Conservation (phyloP, 2,329 filamentous ascomycete genomes). For the Cytospora leucostoma region DNA sequence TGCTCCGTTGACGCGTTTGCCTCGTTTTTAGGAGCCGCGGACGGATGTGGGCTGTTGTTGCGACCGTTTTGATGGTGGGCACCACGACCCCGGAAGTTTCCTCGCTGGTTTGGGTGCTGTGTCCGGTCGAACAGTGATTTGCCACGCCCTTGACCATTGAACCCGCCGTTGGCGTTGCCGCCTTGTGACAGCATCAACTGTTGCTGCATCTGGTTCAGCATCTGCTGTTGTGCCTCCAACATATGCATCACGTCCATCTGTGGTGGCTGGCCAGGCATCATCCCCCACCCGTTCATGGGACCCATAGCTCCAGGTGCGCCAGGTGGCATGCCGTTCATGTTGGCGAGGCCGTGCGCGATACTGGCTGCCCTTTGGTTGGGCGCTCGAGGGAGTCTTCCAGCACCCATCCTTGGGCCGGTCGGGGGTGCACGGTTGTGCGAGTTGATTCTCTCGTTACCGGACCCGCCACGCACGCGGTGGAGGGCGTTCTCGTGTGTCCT, state of each 20-base stretch:
- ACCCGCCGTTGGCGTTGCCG: slow-evolving; percentile 44
- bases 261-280: slow-evolving; percentile 49
- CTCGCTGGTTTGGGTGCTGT: slow-evolving; percentile 54
- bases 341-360: slow-evolving; percentile 53
- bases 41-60: slow-evolving; percentile 33
- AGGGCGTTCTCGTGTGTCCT: slow-evolving; percentile 73
- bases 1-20: slow-evolving; percentile 40
- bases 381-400: slow-evolving; percentile 49
- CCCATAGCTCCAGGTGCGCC: slow-evolving; percentile 42
- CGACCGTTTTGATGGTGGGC: slow-evolving; percentile 46
- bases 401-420: slow-evolving; percentile 66
- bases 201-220: slow-evolving; percentile 76
- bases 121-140: slow-evolving; percentile 76
- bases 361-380: slow-evolving; percentile 53
- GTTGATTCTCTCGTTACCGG: slow-evolving; percentile 78
- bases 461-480: slow-evolving; percentile 74
- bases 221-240: slow-evolving; percentile 82
- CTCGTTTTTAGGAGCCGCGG: slow-evolving; percentile 39
- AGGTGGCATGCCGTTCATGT: slow-evolving; percentile 44
- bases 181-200: slow-evolving; percentile 57
- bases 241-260: slow-evolving; percentile 68
- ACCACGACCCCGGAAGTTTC: slow-evolving; percentile 54
- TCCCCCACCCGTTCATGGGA: slow-evolving; percentile 49
- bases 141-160: slow-evolving; percentile 44
- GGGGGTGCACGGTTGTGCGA: slow-evolving; percentile 71